Conservation (phyloP, 2,329 filamentous ascomycete genomes). For the Cordyceps pruinosa region DNA sequence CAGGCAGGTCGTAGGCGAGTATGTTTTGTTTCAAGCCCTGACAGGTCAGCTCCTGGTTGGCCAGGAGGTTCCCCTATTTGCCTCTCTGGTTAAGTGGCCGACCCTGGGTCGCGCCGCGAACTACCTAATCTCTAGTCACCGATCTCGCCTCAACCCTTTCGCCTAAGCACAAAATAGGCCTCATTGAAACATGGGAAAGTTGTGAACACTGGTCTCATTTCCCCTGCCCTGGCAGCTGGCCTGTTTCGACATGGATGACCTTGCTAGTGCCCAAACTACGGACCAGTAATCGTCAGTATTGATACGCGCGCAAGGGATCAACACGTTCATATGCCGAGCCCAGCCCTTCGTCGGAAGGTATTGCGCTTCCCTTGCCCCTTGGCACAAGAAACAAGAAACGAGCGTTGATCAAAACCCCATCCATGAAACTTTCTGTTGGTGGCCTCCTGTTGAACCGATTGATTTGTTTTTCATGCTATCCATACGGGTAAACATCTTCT, state of each 20-base stretch:
- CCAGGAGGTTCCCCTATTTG: background rate
- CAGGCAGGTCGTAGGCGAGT: no score
- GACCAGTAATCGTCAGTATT: no score
- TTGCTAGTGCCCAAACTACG: background rate
- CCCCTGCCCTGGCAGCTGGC: background rate
- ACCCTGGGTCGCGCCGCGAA: background rate
- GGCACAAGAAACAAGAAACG: no score
- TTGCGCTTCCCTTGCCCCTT: no score
- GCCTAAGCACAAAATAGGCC: background rate
- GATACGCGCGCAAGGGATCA: background rate
- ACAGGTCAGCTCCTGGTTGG: constrained; percentile 5
- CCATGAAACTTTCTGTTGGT: no score
- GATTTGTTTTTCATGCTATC: no score
- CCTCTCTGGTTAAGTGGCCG: background rate
- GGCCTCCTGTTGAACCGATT: no score
- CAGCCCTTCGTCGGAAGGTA: background rate
- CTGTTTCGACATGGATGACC: background rate
- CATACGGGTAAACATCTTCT: no score
- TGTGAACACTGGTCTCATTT: constrained; percentile 1
- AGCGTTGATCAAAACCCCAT: no score
- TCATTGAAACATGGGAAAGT: background rate
- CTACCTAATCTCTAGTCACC: background rate
- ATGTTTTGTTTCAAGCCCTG: no score
- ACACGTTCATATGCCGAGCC: background rate
- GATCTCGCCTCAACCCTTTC: background rate